A percentile compares a stretch with the other conserved stretches of the same genome.
Evolutionary conservation across 1,139 yeast species (phyloP).

Genomic region (Candida smagusa): DNA sequence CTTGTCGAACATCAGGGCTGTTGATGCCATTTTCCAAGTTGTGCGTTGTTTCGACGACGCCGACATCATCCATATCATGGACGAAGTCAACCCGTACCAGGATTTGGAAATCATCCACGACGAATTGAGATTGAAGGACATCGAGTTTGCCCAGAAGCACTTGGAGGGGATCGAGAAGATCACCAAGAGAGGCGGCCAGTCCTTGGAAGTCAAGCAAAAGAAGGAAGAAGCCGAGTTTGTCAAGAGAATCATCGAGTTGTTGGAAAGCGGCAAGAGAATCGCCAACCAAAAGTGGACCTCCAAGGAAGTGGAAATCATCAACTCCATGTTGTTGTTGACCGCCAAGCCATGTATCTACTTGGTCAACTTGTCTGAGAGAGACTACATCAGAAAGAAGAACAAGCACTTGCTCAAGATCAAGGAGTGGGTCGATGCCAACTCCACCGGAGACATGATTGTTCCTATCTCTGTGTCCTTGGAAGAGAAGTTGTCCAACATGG

Average conservation of each 20-base stretch:
- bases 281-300: constrained; percentile 88
- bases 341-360: constrained; percentile 96
- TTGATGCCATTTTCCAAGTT: constrained; percentile 96
- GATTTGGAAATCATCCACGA: constrained; percentile 90
- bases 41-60: constrained; percentile 98
- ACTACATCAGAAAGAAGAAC: constrained; percentile 95
- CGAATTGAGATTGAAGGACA: constrained; percentile 94
- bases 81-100: constrained; percentile 94
- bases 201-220: constrained; percentile 90
- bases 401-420: constrained; percentile 87
- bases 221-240: constrained; percentile 88
- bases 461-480: constrained; percentile 93
- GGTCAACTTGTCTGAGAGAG: constrained; percentile 90
- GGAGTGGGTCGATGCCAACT: constrained; percentile 93
- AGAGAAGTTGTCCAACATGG: constrained; percentile 89
- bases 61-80: constrained; percentile 95
- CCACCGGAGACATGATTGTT: constrained; percentile 92
- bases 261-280: constrained; percentile 84
- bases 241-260: constrained; percentile 66
- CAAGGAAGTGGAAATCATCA: constrained; percentile 87
- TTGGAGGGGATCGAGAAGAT: constrained; percentile 83
- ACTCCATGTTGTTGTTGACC: constrained; percentile 82
- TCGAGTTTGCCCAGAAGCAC: constrained; percentile 90
- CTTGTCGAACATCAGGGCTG: constrained; percentile 96
- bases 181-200: constrained; percentile 93